Evolutionary conservation across 176 grass and related monocot species (phyloP).

Genomic region (Zoysia pacifica): DNA sequence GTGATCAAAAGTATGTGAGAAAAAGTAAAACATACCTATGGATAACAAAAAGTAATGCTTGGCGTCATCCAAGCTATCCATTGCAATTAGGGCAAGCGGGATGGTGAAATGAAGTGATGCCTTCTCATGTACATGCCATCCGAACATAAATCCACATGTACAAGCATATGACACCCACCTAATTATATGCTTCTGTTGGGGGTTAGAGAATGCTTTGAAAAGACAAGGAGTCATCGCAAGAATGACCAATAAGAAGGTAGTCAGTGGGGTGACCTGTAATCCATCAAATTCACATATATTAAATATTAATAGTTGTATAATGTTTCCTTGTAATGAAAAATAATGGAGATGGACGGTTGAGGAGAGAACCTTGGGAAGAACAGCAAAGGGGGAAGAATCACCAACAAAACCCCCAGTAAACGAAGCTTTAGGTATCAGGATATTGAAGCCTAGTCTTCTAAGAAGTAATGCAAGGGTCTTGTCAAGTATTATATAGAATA

Average conservation of each 20-base stretch:
- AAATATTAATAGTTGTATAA: slow-evolving; percentile 1
- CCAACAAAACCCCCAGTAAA: slow-evolving; percentile 88
- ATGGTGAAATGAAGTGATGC: slow-evolving; percentile 90
- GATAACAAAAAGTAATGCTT: slow-evolving; percentile 85
- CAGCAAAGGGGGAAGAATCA: slow-evolving; percentile 75
- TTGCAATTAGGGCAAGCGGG: slow-evolving; percentile 73
- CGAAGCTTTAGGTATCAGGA: slow-evolving; percentile 75
- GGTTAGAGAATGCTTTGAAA: slow-evolving; percentile 71
- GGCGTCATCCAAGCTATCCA: slow-evolving; percentile 68
- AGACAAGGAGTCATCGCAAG: slow-evolving; percentile 82
- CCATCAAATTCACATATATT: slow-evolving; percentile 32
- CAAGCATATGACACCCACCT: slow-evolving; percentile 84
- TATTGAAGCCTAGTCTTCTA: slow-evolving; percentile 67
- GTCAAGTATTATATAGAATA: slow-evolving; percentile 94
- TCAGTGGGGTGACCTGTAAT: slow-evolving; percentile 67
- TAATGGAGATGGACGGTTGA: neutral
- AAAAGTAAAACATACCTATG: slow-evolving; percentile 66
- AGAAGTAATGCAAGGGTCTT: slow-evolving; percentile 77
- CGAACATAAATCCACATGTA: slow-evolving; percentile 95
- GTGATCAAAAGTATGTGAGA: neutral
- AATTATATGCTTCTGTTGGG: slow-evolving; percentile 69
- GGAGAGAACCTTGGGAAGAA: slow-evolving; percentile 77
- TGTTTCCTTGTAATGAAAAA: slow-evolving; percentile 14
- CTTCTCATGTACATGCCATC: slow-evolving; percentile 98
- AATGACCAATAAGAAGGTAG: slow-evolving; percentile 82